Percentiles rank a stretch among this genome's conserved stretches.
phyloP scores from a whole-genome alignment of 2,329 filamentous ascomycete species.

The Diatrype stigma region DNA sequence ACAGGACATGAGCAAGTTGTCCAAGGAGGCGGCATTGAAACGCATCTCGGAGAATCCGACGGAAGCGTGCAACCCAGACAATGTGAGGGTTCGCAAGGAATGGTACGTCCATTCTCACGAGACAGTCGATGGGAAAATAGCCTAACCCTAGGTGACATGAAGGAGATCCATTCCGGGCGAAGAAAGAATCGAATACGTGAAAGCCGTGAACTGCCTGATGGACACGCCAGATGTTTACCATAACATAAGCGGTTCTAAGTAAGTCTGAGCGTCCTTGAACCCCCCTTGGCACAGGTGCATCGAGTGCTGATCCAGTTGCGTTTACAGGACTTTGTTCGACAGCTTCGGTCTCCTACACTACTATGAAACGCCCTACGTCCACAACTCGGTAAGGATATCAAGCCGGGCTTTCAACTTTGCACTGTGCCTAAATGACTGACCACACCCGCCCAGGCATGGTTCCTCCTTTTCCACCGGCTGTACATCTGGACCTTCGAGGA shows the following conservation, averaged over 20 bases:
- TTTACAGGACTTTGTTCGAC: conserved; percentile 22
- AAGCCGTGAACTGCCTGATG: conserved; percentile 27
- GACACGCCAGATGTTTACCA: conserved; percentile 19
- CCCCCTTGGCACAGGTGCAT: background rate
- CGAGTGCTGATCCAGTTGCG: background rate
- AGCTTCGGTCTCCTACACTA: conserved; percentile 27
- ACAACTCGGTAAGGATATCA: conserved; percentile 22
- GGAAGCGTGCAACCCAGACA: conserved; percentile 24
- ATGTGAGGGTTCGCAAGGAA: conserved; percentile 26
- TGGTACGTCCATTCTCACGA: conserved; percentile 22
- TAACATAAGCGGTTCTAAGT: conserved; percentile 24
- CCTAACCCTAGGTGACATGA: too few relatives aligned
- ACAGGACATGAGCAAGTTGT: conserved; percentile 18
- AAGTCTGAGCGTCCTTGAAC: background rate
- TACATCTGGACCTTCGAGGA: conserved; percentile 32
- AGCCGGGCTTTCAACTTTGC: too few relatives aligned
- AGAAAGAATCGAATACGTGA: conserved; percentile 21
- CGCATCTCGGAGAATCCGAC: conserved; percentile 14
- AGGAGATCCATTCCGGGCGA: conserved; percentile 23
- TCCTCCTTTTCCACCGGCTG: conserved; percentile 34
- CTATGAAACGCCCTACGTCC: conserved; percentile 23
- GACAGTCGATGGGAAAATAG: too few relatives aligned
- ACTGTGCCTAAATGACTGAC: too few relatives aligned
- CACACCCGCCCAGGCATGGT: too few relatives aligned
- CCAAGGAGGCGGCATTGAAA: conserved; percentile 19